phyloP scores from a whole-genome alignment of 202 grass and related monocot species.

The Setaria italica region DNA sequence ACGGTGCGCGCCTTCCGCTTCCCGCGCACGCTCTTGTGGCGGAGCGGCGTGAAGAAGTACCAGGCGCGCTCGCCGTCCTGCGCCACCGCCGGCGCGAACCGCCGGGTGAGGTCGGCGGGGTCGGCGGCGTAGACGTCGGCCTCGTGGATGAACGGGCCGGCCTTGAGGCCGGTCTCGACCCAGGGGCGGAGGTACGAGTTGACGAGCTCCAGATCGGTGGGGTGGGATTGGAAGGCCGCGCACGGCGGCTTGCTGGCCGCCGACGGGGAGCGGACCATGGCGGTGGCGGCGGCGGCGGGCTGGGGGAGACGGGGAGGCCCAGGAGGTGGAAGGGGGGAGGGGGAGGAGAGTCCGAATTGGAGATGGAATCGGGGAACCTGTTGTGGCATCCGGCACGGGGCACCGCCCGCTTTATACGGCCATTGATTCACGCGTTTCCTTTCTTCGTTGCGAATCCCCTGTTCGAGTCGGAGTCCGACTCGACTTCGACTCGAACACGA shows the following conservation, averaged over 20 bases:
- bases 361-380: neutral
- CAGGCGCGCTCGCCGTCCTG: constrained; percentile 42
- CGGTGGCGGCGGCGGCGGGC: neutral
- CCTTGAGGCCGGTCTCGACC: constrained; percentile 23
- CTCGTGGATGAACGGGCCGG: constrained; percentile 45
- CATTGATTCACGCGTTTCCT: constrained; percentile 12
- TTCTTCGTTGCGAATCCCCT: no score
- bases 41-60: constrained; percentile 51
- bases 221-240: constrained; percentile 24
- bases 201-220: constrained; percentile 49
- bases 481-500: neutral
- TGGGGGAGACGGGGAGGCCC: neutral
- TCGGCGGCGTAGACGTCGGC: constrained; percentile 46
- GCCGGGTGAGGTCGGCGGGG: constrained; percentile 11
- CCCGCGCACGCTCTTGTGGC: constrained; percentile 28
- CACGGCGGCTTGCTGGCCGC: neutral
- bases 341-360: neutral
- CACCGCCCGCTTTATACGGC: constrained; percentile 22
- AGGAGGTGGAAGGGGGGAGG: neutral
- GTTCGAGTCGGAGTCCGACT: constrained; percentile 6
- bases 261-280: neutral
- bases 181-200: constrained; percentile 19
- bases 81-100: neutral
- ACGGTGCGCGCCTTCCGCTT: constrained; percentile 50
- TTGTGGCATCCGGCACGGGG: neutral